Percentiles rank a stretch among this genome's conserved stretches.
phyloP scores from a whole-genome alignment of 2,329 filamentous ascomycete genomes.

The Trichoderma brevicompactum region DNA sequence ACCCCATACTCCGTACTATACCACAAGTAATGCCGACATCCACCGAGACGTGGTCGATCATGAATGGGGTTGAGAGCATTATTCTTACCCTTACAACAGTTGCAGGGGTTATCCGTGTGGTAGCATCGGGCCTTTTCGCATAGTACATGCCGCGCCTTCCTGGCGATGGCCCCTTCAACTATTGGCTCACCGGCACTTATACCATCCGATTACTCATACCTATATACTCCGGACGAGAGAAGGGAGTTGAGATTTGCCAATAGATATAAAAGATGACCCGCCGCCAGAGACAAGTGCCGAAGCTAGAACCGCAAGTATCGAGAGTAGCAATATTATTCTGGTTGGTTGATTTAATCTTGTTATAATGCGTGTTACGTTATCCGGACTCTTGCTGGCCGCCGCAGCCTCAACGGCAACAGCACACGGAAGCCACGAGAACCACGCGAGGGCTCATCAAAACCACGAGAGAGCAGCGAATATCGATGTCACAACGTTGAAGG shows the following conservation, averaged over 20 bases:
- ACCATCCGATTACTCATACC: background rate
- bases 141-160: slow-evolving; percentile 5
- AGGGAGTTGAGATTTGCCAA: too few species aligned
- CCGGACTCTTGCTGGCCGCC: background rate
- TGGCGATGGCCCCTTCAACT: background rate
- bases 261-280: background rate
- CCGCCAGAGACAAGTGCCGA: background rate
- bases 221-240: background rate
- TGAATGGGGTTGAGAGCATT: background rate
- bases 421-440: background rate
- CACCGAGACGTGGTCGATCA: background rate
- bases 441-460: slow-evolving; percentile 1
- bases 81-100: background rate
- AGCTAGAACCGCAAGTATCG: background rate
- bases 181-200: slow-evolving; percentile 3
- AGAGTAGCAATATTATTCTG: too few species aligned
- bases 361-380: slow-evolving; percentile 11
- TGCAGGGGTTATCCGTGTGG: background rate
- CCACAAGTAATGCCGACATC: background rate
- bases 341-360: background rate
- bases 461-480: slow-evolving; percentile 4
- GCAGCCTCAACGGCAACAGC: background rate
- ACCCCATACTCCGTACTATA: background rate
- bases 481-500: slow-evolving; percentile 14
- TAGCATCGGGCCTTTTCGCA: slow-evolving; percentile 10